Evolutionary conservation across 352 stramenopile species (phyloP), one percentile per base, ranked within the genome.

Genomic region (Pythium dissotocum): DNA sequence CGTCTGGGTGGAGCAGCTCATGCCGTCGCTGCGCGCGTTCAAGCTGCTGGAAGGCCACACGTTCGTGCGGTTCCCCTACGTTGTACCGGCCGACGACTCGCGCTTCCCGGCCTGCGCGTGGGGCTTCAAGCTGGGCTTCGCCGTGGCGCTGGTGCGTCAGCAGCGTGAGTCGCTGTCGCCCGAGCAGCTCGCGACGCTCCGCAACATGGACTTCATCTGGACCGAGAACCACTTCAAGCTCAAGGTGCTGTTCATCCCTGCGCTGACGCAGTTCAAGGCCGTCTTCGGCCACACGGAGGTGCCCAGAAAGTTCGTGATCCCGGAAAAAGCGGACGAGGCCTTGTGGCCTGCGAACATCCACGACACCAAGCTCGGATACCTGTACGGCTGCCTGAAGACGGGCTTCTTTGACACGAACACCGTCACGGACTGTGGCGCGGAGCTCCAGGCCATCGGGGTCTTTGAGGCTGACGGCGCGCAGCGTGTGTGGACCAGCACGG

Each of bases 131-230:
- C 76, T 98, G 24, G 95, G 95, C 36, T 88, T 84, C 33, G 78
- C 94, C 51, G 95, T 96, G n/a, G 94, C 98, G 73, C 63, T 95
- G 13, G 83, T 98, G 65, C 90, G 94, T 48, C 73, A 89, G 61
- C 96, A 79, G 42, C 62, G 77, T 38, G 67, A 82, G 21, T 52
- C 62, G 44, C 61, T 88, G 26, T 53, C 75, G 28, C 24, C 40
- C 0, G 61, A 71, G 30, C 77, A 85, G 49, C 56, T 79, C 14
- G 32, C 67, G 10, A 52, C 65, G 14, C 77, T 94, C 40, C 70
- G 88, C 44, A 67, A 59, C n/a, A 72, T 94, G 57, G 83, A 77
- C 4, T 94, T 94, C 57, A 69, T 91, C 7, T 91, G 79, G 80
- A 91, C 72, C 60, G 77, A 88, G 63, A 65, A 73, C n/a, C 70